Percentiles rank a stretch among this genome's conserved stretches.
Conservation (phyloP, 2,329 filamentous ascomycete genomes). For the Monosporascus sp. region DNA sequence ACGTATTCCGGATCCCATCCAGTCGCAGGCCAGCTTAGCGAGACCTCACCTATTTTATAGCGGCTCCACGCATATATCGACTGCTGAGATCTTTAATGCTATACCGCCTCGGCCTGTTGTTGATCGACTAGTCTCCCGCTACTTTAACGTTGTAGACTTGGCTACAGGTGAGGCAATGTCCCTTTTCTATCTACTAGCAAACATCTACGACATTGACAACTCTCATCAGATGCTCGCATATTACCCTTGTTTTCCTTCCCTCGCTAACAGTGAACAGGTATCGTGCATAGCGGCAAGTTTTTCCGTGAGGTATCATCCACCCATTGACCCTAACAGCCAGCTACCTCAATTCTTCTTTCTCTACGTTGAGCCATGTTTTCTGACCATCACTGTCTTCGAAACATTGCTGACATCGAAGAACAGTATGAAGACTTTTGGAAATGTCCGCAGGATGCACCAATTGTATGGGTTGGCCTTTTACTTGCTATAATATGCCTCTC, state of each 20-base stretch:
- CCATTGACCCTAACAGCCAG: neutral
- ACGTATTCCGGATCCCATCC: conserved; percentile 1
- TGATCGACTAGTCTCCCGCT: conserved; percentile 32
- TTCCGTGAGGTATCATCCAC: conserved; percentile 18
- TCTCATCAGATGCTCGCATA: too few species aligned
- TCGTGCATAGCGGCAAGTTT: conserved; percentile 27
- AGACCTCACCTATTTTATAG: conserved; percentile 29
- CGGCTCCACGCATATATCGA: conserved; percentile 14
- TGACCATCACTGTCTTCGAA: neutral
- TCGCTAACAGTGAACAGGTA: conserved; percentile 8
- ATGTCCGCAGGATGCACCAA: conserved; percentile 27
- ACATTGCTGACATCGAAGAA: neutral
- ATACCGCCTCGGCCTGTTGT: conserved; percentile 29
- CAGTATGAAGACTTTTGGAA: conserved; percentile 42
- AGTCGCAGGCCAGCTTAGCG: neutral
- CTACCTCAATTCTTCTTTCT: neutral
- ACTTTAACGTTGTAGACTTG: conserved; percentile 31
- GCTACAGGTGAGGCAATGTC: conserved; percentile 14
- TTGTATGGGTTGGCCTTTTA: conserved; percentile 41
- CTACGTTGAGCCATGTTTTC: neutral
- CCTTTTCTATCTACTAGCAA: neutral
- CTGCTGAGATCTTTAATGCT: conserved; percentile 27
- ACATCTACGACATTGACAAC: too few species aligned
- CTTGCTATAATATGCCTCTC: conserved; percentile 41
- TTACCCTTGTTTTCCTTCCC: too few species aligned